A percentile compares a stretch with the other conserved stretches of the same genome.
phyloP scores from a whole-genome alignment of 2,329 filamentous ascomycete species.

The Chaetomiaceae sp. region DNA sequence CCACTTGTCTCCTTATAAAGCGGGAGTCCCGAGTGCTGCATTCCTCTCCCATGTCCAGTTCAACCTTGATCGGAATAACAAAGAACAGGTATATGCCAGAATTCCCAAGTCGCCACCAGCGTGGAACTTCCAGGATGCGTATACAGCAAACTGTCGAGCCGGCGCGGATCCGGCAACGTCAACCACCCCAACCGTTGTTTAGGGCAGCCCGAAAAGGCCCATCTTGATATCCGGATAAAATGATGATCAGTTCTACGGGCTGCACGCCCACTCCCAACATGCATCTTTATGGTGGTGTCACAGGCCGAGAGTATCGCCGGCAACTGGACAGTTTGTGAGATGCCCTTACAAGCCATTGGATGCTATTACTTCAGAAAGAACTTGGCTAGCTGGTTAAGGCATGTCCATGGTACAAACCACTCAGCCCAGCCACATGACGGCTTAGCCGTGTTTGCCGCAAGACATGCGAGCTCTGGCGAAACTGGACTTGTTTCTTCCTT shows the following conservation, averaged over 20 bases:
- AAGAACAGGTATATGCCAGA: too few species aligned
- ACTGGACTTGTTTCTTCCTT: too few species aligned
- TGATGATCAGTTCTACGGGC: neutral
- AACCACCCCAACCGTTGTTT: too few species aligned
- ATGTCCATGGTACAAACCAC: neutral
- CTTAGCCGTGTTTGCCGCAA: neutral
- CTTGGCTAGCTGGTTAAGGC: neutral
- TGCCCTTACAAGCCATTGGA: neutral
- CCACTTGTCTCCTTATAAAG: too few species aligned
- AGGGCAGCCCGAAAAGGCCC: neutral
- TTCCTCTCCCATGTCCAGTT: too few species aligned
- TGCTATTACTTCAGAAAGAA: neutral
- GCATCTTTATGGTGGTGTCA: constrained; percentile 6
- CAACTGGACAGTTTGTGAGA: neutral
- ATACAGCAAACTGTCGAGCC: neutral
- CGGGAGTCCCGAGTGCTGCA: too few species aligned
- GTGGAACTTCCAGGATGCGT: neutral
- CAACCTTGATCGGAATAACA: too few species aligned
- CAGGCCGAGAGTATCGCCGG: constrained; percentile 7
- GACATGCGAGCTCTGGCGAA: neutral
- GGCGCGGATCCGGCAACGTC: neutral
- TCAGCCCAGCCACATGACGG: neutral
- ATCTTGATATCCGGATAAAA: constrained; percentile 10
- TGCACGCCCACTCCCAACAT: constrained; percentile 7
- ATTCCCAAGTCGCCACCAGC: neutral